Evolutionary conservation across 495 filamentous ascomycete species (phyloP).

Genomic region (Penicillium simplicissimum): DNA sequence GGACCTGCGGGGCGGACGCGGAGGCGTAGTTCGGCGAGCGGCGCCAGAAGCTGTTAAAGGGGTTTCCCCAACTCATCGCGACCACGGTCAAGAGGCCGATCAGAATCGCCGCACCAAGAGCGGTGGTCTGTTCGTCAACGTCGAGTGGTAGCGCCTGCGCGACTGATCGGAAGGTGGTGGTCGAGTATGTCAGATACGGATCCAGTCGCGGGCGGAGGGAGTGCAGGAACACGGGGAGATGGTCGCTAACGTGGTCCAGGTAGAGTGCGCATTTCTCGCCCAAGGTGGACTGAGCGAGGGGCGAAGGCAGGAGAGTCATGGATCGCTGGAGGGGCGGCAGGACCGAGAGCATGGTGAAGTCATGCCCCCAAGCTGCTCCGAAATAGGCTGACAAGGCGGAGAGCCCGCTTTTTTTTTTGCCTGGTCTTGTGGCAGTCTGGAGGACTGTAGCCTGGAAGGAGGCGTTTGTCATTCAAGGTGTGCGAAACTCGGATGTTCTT

Average conservation of each 20-base stretch:
- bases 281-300: slow-evolving; percentile 50
- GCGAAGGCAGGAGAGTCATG: slow-evolving; percentile 46
- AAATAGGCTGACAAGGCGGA: slow-evolving; percentile 35
- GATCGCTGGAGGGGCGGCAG: slow-evolving; percentile 21
- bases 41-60: slow-evolving; percentile 50
- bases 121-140: slow-evolving; percentile 25
- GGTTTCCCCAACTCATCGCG: slow-evolving; percentile 66
- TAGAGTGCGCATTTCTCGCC: slow-evolving; percentile 51
- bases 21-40: slow-evolving; percentile 46
- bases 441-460: neutral
- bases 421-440: slow-evolving; percentile 1
- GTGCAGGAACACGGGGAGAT: slow-evolving; percentile 51
- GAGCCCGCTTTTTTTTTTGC: slow-evolving; percentile 33
- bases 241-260: slow-evolving; percentile 56
- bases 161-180: slow-evolving; percentile 40
- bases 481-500: neutral
- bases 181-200: slow-evolving; percentile 38
- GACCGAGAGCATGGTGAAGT: slow-evolving; percentile 24
- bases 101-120: slow-evolving; percentile 41
- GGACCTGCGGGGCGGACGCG: slow-evolving; percentile 59
- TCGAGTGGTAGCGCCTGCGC: slow-evolving; percentile 31
- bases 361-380: slow-evolving; percentile 18
- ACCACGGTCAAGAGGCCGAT: slow-evolving; percentile 47
- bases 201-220: slow-evolving; percentile 41
- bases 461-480: neutral